Conservation (phyloP, 768 basidiomycete species). For the Gloeophyllum trabeum region DNA sequence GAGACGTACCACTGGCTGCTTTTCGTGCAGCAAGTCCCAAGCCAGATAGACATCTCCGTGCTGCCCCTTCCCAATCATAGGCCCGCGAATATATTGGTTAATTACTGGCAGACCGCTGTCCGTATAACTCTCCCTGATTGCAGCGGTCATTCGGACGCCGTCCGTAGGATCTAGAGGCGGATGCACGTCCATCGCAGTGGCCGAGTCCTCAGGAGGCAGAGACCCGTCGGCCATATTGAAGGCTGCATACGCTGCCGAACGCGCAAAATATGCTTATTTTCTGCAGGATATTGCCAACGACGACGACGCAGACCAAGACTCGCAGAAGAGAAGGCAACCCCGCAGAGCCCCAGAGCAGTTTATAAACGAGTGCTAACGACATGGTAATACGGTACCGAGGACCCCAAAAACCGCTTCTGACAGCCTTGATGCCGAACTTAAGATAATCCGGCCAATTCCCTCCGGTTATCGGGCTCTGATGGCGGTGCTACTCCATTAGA, state of each 20-base stretch:
- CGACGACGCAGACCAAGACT: not conserved
- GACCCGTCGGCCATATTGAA: not conserved
- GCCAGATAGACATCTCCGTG: conserved; percentile 86
- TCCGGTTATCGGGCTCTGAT: no score
- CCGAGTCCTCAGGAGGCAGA: not conserved
- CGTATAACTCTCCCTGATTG: conserved; percentile 23
- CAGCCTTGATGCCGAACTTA: no score
- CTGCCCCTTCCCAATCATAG: conserved; percentile 75
- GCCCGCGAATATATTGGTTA: conserved; percentile 79
- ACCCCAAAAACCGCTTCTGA: no score
- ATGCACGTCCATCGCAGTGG: not conserved
- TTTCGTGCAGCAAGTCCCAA: conserved; percentile 30
- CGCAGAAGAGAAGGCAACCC: not conserved
- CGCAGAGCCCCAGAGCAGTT: not conserved
- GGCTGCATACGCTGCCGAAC: not conserved
- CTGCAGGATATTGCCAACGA: not conserved
- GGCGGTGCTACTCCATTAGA: no score
- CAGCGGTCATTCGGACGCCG: conserved; percentile 38
- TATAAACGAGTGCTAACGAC: no score
- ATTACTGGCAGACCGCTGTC: conserved; percentile 39
- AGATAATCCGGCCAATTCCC: no score
- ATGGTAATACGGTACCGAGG: no score
- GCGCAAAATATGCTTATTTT: not conserved
- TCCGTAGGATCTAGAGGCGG: conserved; percentile 17
- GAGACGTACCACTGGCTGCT: conserved; percentile 30